phyloP scores from a whole-genome alignment of 371 early-diverging fungal species.

The Capillidium rhysosporum region DNA sequence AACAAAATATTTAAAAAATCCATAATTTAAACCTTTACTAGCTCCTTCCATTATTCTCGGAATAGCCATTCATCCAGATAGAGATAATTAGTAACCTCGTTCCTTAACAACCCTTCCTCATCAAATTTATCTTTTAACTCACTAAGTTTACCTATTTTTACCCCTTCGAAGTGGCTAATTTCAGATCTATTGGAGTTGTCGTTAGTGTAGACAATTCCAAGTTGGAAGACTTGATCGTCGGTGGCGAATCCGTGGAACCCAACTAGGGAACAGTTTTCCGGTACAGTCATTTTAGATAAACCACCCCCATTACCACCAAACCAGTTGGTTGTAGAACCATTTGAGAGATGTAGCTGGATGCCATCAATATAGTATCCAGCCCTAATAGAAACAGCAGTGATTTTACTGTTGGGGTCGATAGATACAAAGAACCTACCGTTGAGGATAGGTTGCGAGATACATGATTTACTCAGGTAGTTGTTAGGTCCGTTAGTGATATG shows the following conservation, averaged over 20 bases:
- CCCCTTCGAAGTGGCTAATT: too few relatives aligned
- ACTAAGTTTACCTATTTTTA: too few relatives aligned
- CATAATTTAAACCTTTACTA: too few relatives aligned
- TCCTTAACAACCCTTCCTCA: too few relatives aligned
- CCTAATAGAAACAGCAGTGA: constrained; percentile 19
- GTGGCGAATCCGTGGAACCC: not conserved
- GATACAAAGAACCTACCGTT: too few relatives aligned
- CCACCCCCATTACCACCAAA: constrained; percentile 29
- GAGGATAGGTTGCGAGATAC: constrained; percentile 12
- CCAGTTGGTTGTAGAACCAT: constrained; percentile 26
- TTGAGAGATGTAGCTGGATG: constrained; percentile 23
- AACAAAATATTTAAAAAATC: too few relatives aligned
- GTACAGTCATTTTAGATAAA: not conserved
- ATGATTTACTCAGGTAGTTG: constrained; percentile 11
- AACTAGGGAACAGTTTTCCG: not conserved
- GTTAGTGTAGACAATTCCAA: not conserved
- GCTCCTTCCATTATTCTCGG: too few relatives aligned
- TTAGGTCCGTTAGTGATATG: too few relatives aligned
- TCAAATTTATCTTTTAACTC: not conserved
- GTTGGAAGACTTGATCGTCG: not conserved
- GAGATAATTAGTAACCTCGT: too few relatives aligned
- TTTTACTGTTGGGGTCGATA: too few relatives aligned
- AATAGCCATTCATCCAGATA: too few relatives aligned
- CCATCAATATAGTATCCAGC: constrained; percentile 42
- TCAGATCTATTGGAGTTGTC: too few relatives aligned